phyloP scores from a whole-genome alignment of 306 rosid genomes.

The Castanea sativa region DNA sequence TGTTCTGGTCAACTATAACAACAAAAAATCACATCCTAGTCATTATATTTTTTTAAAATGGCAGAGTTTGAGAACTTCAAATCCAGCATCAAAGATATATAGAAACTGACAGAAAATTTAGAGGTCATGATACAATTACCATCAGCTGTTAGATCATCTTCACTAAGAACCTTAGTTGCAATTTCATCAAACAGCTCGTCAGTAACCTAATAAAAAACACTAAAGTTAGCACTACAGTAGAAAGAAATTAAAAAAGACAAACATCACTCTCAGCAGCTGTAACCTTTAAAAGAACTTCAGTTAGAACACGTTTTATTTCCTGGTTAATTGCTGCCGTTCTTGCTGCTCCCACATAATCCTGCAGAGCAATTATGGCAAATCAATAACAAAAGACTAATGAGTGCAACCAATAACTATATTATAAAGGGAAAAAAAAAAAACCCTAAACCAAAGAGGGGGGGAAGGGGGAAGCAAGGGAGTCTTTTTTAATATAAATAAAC shows the following conservation, averaged over 20 bases:
- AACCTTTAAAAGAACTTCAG: constrained; percentile 94
- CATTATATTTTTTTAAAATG: not conserved
- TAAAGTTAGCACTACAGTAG: constrained; percentile 27
- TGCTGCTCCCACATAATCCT: constrained; percentile 74
- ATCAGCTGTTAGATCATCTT: constrained; percentile 66
- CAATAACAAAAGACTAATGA: not conserved
- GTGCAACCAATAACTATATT: not conserved
- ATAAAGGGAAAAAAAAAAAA: not conserved
- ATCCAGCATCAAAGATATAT: not conserved
- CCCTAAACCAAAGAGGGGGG: not conserved
- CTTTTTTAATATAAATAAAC: not conserved
- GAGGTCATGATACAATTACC: constrained; percentile 41
- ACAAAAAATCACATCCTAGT: constrained; percentile 16
- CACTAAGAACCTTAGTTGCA: constrained; percentile 79
- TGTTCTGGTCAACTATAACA: constrained; percentile 46
- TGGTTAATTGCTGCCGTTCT: constrained; percentile 84
- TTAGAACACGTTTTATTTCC: constrained; percentile 85
- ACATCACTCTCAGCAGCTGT: constrained; percentile 9
- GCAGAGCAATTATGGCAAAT: constrained; percentile 9
- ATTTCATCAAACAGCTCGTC: constrained; percentile 95
- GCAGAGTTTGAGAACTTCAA: not conserved
- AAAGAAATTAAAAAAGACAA: constrained; percentile 10
- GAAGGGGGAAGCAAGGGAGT: not conserved
- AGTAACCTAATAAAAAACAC: constrained; percentile 64
- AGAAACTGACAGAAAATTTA: constrained; percentile 7